Conservation (phyloP, 2,329 filamentous ascomycete genomes). For the Cercospora canescens region DNA sequence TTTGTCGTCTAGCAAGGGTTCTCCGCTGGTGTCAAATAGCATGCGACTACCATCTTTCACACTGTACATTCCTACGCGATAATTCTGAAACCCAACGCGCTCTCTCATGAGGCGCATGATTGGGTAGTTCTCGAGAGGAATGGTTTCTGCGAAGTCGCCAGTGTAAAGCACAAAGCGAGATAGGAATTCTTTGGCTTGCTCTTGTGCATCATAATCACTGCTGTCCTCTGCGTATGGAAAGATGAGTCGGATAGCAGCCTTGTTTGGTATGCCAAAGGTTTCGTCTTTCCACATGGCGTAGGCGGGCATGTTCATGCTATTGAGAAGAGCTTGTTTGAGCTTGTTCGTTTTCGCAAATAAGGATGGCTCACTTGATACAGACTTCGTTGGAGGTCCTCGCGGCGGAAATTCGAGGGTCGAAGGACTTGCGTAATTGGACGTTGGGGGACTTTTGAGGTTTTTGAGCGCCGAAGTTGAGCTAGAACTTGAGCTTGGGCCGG, state of each 20-base stretch:
- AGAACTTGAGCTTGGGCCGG: slow-evolving; percentile 35
- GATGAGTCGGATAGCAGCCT: slow-evolving; percentile 53
- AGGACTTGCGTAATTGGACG: slow-evolving; percentile 50
- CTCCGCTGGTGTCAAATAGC: slow-evolving; percentile 66
- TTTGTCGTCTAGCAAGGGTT: slow-evolving; percentile 65
- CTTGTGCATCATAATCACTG: slow-evolving; percentile 38
- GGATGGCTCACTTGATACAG: slow-evolving; percentile 60
- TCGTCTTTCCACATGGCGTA: slow-evolving; percentile 81
- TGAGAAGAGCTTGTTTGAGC: slow-evolving; percentile 75
- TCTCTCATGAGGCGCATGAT: slow-evolving; percentile 65
- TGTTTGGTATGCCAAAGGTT: slow-evolving; percentile 71
- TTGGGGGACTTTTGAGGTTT: slow-evolving; percentile 17
- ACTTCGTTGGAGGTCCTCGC: slow-evolving; percentile 62
- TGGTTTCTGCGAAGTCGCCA: slow-evolving; percentile 62
- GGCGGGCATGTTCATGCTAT: slow-evolving; percentile 73
- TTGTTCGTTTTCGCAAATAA: slow-evolving; percentile 70
- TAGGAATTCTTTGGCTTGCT: slow-evolving; percentile 53
- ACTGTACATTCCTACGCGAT: slow-evolving; percentile 65
- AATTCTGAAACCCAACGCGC: slow-evolving; percentile 59
- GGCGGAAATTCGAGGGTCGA: slow-evolving; percentile 64
- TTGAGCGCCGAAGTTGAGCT: background rate
- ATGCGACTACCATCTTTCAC: slow-evolving; percentile 53
- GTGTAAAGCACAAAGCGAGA: slow-evolving; percentile 62
- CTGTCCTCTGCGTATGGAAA: slow-evolving; percentile 36
- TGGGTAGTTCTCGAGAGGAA: slow-evolving; percentile 64